Evolutionary conservation across 768 basidiomycete genomes (phyloP).

Genomic region (Gymnopilus junonius): DNA sequence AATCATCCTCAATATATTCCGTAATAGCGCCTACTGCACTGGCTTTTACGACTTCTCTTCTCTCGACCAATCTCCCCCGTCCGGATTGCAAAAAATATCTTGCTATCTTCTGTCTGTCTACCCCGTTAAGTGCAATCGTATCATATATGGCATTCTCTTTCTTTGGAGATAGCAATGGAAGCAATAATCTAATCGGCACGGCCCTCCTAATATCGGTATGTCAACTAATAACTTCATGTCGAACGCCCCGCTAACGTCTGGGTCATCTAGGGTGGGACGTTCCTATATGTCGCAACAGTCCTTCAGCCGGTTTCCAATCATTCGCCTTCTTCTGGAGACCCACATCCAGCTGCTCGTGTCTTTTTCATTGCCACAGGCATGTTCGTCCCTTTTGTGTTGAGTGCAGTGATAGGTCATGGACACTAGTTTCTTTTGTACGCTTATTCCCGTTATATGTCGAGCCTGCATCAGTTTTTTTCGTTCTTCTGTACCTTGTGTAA

Average conservation of each 20-base stretch:
- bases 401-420: conserved; percentile 64
- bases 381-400: conserved; percentile 67
- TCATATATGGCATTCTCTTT: conserved; percentile 71
- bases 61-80: conserved; percentile 74
- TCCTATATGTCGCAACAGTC: conserved; percentile 92
- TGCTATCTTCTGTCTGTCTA: conserved; percentile 79
- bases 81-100: conserved; percentile 76
- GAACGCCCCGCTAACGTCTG: not conserved
- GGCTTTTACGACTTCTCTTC: conserved; percentile 83
- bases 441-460: not conserved
- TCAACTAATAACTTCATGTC: conserved; percentile 7
- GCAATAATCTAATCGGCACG: conserved; percentile 67
- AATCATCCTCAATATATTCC: not conserved
- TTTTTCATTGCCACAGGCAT: conserved; percentile 68
- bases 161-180: conserved; percentile 48
- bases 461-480: not conserved
- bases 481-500: not conserved
- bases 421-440: conserved; percentile 37
- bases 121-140: conserved; percentile 80
- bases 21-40: conserved; percentile 84
- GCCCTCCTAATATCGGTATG: conserved; percentile 86
- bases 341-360: conserved; percentile 51
- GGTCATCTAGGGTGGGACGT: conserved; percentile 77
- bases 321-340: conserved; percentile 40
- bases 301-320: conserved; percentile 75